Evolutionary conservation across 1,139 yeast species (phyloP), one percentile per base, ranked within the genome.

Genomic region (Hyphopichia burtonii): DNA sequence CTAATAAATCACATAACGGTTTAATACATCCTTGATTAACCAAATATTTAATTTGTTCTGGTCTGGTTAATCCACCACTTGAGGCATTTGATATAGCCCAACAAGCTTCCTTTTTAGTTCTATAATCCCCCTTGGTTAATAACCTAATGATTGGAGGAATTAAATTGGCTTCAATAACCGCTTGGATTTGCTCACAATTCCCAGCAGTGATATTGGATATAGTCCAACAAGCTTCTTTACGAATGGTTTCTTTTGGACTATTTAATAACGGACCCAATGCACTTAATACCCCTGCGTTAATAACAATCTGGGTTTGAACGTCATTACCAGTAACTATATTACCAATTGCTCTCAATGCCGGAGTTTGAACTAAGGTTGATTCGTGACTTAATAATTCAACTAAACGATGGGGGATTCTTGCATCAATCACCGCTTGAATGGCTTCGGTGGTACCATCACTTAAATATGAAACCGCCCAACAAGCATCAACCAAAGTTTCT

Each of bases 11-110:
- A 71, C 99, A 93, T 58, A 93, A 76, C 36, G 99, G 99, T 71
- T 91, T 93, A 67, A 93, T 91, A 71, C 98, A 90, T 33, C 98
- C 99, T 70, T 93, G 98, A 54, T 76, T 75, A 34, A 93, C 99
- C 54, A 93, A 78, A 67, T 90, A 93, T 55, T 93, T 80, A 54
- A 93, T 91, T 65, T 90, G 96, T 42, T 90, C 96, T 7, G 99
- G 98, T 63, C 83, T 86, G 37, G 86, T 76, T 54, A 90, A 76
- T 30, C 97, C 98, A 56, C 99, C 98, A 16, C 96, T 86, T 16
- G 96, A 87, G 36, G 99, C 99, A 63, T 93, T 93, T 30, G 98
- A 90, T 54, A 93, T 86, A 31, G 98, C 99, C 99, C 99, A 93
- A 74, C 99, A 91, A 10, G 99, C 99, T 71, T 93, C 99, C 68